These are phyloP conservation scores for Nemania serpens DNA, from an alignment of 2,329 filamentous ascomycete genomes.

Conservation along the genomic window DNA sequence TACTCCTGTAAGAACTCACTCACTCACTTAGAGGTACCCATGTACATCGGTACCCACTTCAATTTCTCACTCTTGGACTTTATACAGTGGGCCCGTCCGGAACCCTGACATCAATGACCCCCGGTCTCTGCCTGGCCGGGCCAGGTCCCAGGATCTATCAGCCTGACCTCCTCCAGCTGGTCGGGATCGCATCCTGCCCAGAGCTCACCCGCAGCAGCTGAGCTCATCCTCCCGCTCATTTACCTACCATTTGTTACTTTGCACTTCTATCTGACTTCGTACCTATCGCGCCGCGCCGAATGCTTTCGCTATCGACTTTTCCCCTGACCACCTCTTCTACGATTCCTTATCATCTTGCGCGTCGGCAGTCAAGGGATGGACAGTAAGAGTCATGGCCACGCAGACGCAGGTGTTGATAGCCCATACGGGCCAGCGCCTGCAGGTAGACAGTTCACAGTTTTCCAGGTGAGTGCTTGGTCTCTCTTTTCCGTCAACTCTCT, in stretches of 20 bases:
- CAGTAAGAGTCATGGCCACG: constrained; percentile 63
- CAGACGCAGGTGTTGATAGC: constrained; percentile 88
- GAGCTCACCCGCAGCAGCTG: constrained; percentile 10
- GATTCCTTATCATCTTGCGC: not conserved
- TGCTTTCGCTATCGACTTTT: constrained; percentile 3
- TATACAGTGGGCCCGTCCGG: constrained; percentile 15
- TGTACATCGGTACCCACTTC: not conserved
- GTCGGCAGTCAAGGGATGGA: constrained; percentile 39
- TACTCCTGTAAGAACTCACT: too few relatives aligned
- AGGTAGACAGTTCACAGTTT: constrained; percentile 76
- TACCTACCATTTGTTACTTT: not conserved
- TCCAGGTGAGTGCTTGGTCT: constrained; percentile 60
- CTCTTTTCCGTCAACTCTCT: not conserved
- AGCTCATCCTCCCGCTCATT: not conserved
- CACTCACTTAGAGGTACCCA: too few relatives aligned
- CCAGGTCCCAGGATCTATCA: constrained; percentile 13
- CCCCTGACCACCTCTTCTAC: not conserved
- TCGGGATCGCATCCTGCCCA: constrained; percentile 19
- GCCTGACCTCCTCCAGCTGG: constrained; percentile 23
- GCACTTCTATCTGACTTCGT: not conserved
- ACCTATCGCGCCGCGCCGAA: not conserved
- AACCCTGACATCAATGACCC: constrained; percentile 7
- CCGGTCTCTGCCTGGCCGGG: not conserved
- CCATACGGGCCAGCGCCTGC: constrained; percentile 87
- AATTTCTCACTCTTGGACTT: not conserved